phyloP scores from a whole-genome alignment of 495 filamentous ascomycete genomes.

The Neurospora hispaniola region DNA sequence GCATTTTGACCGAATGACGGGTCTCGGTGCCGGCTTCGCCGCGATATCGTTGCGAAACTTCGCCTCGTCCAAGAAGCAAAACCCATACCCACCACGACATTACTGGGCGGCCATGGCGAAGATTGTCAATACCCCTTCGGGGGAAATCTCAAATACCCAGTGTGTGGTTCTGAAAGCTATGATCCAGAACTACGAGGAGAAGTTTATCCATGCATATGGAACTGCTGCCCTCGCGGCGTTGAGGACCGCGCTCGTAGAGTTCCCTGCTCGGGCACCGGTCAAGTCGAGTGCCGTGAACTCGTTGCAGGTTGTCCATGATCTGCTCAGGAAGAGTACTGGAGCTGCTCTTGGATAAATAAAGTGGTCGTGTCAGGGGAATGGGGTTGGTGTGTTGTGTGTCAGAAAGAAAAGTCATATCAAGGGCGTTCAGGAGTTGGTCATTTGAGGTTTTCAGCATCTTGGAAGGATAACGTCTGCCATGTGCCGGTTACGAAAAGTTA shows the following conservation, averaged over 20 bases:
- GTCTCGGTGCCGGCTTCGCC: slow-evolving; percentile 73
- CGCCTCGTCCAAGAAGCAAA: slow-evolving; percentile 47
- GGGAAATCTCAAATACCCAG: slow-evolving; percentile 64
- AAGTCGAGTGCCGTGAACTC: slow-evolving; percentile 46
- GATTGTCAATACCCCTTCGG: slow-evolving; percentile 59
- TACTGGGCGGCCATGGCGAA: slow-evolving; percentile 71
- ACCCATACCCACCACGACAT: slow-evolving; percentile 67
- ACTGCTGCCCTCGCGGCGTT: slow-evolving; percentile 54
- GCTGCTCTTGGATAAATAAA: slow-evolving; percentile 27
- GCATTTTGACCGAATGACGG: slow-evolving; percentile 75
- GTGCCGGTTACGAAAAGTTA: not conserved
- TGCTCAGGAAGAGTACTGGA: slow-evolving; percentile 50
- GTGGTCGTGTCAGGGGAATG: not conserved
- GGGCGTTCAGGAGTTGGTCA: not conserved
- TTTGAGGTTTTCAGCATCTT: not conserved
- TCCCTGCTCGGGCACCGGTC: slow-evolving; percentile 45
- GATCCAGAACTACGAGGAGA: slow-evolving; percentile 57
- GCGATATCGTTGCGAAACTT: slow-evolving; percentile 76
- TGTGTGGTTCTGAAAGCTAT: slow-evolving; percentile 67
- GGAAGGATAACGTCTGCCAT: not conserved
- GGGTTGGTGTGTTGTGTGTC: not conserved
- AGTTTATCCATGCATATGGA: slow-evolving; percentile 70
- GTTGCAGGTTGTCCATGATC: slow-evolving; percentile 47
- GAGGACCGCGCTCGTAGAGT: slow-evolving; percentile 52
- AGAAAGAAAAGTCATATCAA: not conserved